These are phyloP conservation scores for Proliferodiscus dingleyae DNA, from an alignment of 2,329 filamentous ascomycete genomes.

Conservation along the genomic window DNA sequence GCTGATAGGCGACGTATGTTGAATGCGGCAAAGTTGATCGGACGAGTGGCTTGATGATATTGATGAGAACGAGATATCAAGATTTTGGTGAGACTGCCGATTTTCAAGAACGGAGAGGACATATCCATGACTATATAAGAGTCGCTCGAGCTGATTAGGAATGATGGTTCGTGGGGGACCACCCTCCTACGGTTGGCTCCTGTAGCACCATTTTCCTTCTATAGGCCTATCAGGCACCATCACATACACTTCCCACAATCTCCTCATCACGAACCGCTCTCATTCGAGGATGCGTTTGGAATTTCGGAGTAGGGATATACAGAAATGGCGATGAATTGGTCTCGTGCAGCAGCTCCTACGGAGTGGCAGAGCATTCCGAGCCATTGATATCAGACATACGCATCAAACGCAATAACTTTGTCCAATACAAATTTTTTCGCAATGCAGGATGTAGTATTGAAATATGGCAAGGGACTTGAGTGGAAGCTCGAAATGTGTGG, in stretches of 20 bases:
- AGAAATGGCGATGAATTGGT: not conserved
- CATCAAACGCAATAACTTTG: not conserved
- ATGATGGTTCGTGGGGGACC: not conserved
- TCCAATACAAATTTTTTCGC: not conserved
- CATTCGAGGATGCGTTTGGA: not conserved
- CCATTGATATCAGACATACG: not conserved
- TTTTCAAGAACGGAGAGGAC: not conserved
- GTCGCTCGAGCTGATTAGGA: not conserved
- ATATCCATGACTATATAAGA: not conserved
- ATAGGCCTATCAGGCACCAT: constrained; percentile 7
- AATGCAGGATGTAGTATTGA: not conserved
- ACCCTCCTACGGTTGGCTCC: not conserved
- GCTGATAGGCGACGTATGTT: not conserved
- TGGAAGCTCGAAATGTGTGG: not conserved
- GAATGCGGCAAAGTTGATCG: not conserved
- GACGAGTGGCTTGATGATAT: not conserved
- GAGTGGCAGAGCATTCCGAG: not conserved
- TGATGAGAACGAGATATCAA: not conserved
- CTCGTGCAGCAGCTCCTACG: not conserved
- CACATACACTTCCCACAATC: not conserved
- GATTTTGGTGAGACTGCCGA: not conserved
- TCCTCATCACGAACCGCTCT: not conserved
- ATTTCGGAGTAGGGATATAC: not conserved
- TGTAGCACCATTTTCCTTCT: constrained; percentile 1
- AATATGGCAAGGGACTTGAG: not conserved